A percentile compares a stretch with the other conserved stretches of the same genome.
Evolutionary conservation across 2,329 filamentous ascomycete genomes (phyloP).

Genomic region (Thelonectria rubi): DNA sequence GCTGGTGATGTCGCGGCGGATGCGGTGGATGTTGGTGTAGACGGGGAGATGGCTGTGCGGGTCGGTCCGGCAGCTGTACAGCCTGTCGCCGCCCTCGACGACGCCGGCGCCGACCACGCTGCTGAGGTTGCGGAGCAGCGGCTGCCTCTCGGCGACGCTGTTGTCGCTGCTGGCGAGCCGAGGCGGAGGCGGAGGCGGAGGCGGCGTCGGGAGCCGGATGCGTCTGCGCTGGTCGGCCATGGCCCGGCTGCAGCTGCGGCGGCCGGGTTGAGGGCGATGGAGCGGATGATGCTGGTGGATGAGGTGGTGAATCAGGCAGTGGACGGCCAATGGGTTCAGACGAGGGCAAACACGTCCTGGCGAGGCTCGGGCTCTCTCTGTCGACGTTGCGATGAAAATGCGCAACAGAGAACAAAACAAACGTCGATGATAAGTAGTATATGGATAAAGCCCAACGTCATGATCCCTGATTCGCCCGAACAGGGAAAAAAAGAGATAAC

Average conservation of each 20-base stretch:
- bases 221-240: slow-evolving; percentile 43
- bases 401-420: no score
- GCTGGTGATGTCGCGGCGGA: slow-evolving; percentile 69
- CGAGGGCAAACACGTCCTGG: no score
- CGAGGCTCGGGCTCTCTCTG: no score
- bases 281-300: neutral
- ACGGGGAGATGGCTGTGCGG: slow-evolving; percentile 72
- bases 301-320: no score
- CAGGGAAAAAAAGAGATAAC: slow-evolving; percentile 7
- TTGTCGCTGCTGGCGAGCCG: slow-evolving; percentile 17
- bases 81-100: slow-evolving; percentile 45
- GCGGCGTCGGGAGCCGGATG: slow-evolving; percentile 44
- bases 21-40: slow-evolving; percentile 80
- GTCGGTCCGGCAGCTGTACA: slow-evolving; percentile 65
- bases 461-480: slow-evolving; percentile 37
- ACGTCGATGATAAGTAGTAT: no score
- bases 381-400: no score
- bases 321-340: no score
- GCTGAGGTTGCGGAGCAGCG: slow-evolving; percentile 47
- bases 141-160: slow-evolving; percentile 45
- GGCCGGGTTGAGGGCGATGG: neutral
- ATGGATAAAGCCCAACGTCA: slow-evolving; percentile 32
- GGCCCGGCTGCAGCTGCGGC: neutral
- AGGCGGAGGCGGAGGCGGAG: slow-evolving; percentile 36
- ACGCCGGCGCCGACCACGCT: slow-evolving; percentile 33